Evolutionary conservation across 257 asterid genomes (phyloP), one percentile per base, ranked within the genome.

Genomic region (Scutellaria minor): DNA sequence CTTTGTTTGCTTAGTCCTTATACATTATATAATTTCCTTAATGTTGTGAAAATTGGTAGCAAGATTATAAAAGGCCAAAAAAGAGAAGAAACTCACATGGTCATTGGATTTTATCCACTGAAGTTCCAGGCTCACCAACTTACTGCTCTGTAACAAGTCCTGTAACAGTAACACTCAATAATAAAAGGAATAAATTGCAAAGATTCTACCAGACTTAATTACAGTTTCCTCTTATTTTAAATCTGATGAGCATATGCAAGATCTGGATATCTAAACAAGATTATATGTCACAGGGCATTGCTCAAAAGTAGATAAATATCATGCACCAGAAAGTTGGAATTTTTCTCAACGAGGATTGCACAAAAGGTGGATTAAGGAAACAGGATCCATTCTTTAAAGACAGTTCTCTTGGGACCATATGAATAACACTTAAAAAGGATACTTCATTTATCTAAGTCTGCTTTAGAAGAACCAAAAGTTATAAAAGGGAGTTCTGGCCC

Each of bases 61-160:
- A 54, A 27, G 70, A 56, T 50, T 12, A 56, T 35, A 46, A 20
- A 52, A 37, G 41, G 7, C 6, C 27, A 52, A 41, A 22, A 67
- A 18, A 14, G 15, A 51, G 14, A n/a, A 69, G 27, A 75, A 48
- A 70, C 92, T 88, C 79, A 90, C 98, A 79, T 95, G 92, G 75
- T 87, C 91, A 72, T 76, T 82, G 72, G 95, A 87, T 83, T 94
- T 95, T 51, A 95, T 88, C 97, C 96, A 91, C 66, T 82, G 96
- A 67, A 95, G 85, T 70, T 95, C 97, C 85, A 95, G 82, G 75
- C 80, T 74, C 72, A 74, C 87, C 92, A 91, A 75, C 80, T 85
- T 88, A 74, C 89, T 77, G 77, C 62, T 81, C 68, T 80, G 86
- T 35, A 95, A 80, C 80, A 92, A 80, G 77, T 79, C 89, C 98